Base-by-base conservation (phyloP, 1,284 basidiomycete species). In the Ceratobasidium sp. region DNA sequence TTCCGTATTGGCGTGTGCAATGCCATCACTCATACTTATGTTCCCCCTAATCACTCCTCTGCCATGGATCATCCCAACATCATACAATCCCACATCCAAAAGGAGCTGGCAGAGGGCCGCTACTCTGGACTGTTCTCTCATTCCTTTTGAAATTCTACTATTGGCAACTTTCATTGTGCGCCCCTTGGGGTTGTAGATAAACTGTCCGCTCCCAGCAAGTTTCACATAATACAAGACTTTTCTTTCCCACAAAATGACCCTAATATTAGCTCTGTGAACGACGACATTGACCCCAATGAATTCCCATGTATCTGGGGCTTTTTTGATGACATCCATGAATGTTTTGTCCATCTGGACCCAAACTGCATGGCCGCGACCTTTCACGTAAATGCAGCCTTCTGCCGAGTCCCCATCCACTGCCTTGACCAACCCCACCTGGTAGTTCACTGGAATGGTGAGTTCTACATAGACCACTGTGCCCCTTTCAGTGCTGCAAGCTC, bases 271-370 rank as follows among this genome's bases (percentile, higher is more conserved):
- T 61, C 48, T 23, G 30, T 56, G 21, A 56, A 54, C 21, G 78
- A 72, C 0, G 11, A 38, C 16, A 81, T 83, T 6, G 44, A 82
- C 40, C 75, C 81, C 0, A 61, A 77, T 16, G 16, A 75, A 0
- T 85, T 79, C 73, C 82, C 80, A 0, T 83, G 81, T 73, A 79
- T 78, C 0, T 85, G 81, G 81, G 82, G 83, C 0, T 81, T 82
- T 0, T 83, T 84, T 67, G 18, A 69, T 0, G 72, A 77, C 0
- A 71, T 81, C 0, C 77, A 73, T 0, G 54, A 79, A 0, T 23
- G 82, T 0, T 76, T 83, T 3, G 62, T 72, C 0, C n/a, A 56
- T 0, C 79, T 83, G 0, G 82, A 81, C 0, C 78, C 77, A 0
- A 80, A 80, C 0, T 80, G 79, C 0, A 77, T 83, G 74, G 79